Evolutionary conservation across 1,139 yeast genomes (phyloP).

Genomic region (Candida gigantensis): DNA sequence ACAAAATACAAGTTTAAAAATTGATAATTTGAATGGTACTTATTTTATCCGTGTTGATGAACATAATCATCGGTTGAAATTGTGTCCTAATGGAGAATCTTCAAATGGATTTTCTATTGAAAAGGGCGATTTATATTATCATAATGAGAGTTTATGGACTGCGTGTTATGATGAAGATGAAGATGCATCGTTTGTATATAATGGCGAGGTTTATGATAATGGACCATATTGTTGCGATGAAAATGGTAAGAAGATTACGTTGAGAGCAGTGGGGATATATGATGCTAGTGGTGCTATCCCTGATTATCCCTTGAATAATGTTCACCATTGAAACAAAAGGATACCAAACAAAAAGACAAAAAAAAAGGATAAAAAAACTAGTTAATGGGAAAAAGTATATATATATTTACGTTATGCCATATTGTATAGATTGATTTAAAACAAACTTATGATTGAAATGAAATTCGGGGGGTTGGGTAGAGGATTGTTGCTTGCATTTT

Average conservation of each 20-base stretch:
- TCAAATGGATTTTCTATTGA: constrained; percentile 8
- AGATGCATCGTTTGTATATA: constrained; percentile 8
- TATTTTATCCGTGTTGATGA: constrained; percentile 11
- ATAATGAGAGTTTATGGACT: constrained; percentile 8
- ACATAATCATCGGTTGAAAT: constrained; percentile 9
- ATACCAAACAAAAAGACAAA: not conserved
- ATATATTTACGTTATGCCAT: too few species aligned
- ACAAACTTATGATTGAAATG: too few species aligned
- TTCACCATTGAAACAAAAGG: too few species aligned
- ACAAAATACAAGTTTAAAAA: constrained; percentile 7
- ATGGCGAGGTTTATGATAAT: constrained; percentile 9
- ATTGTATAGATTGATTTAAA: too few species aligned
- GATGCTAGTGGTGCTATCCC: constrained; percentile 12
- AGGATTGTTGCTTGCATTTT: too few species aligned
- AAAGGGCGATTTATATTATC: constrained; percentile 5
- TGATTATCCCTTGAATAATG: constrained; percentile 11
- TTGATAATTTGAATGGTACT: constrained; percentile 1
- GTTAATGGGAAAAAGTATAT: too few species aligned
- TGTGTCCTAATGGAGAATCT: constrained; percentile 12
- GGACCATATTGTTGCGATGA: constrained; percentile 5
- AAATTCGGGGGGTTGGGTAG: too few species aligned
- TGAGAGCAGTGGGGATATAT: constrained; percentile 11
- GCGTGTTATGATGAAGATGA: constrained; percentile 8
- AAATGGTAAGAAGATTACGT: constrained; percentile 7
- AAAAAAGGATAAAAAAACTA: too few species aligned